Evolutionary conservation across 306 rosid genomes (phyloP).

Genomic region (Castanospermum australe): DNA sequence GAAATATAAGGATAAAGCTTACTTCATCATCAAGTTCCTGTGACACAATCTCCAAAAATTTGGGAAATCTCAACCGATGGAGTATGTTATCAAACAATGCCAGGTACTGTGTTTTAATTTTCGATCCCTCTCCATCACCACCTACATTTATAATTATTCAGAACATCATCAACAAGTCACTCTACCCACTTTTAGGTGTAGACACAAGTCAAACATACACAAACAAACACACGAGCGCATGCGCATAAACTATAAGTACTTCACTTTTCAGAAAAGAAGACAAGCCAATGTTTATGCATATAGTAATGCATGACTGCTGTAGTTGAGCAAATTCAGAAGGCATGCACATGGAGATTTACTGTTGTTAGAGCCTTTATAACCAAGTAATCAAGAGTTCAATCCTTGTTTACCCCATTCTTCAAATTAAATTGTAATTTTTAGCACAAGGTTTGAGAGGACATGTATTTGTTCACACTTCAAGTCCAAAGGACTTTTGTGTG

Average conservation of each 20-base stretch:
- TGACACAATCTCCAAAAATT: constrained; percentile 49
- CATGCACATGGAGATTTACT: too few species aligned
- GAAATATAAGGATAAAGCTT: constrained; percentile 22
- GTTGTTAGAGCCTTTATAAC: too few species aligned
- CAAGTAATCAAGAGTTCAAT: too few species aligned
- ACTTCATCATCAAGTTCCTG: constrained; percentile 53
- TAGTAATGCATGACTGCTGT: not conserved
- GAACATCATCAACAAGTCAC: not conserved
- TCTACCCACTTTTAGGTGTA: not conserved
- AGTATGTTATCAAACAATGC: constrained; percentile 55
- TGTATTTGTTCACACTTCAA: too few species aligned
- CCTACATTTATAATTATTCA: constrained; percentile 16
- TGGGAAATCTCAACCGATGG: constrained; percentile 63
- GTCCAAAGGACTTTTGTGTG: too few species aligned
- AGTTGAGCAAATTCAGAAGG: not conserved
- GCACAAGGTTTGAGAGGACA: too few species aligned
- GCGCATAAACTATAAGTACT: too few species aligned
- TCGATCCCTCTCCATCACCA: constrained; percentile 34
- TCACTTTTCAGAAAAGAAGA: not conserved
- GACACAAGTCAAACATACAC: too few species aligned
- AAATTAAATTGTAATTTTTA: too few species aligned
- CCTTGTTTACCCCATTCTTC: too few species aligned
- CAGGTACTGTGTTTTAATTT: constrained; percentile 41
- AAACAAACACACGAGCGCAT: not conserved
- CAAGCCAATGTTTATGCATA: not conserved